Evolutionary conservation across 1,139 yeast species (phyloP).

Genomic region (Sugiyamaella neomexicana): DNA sequence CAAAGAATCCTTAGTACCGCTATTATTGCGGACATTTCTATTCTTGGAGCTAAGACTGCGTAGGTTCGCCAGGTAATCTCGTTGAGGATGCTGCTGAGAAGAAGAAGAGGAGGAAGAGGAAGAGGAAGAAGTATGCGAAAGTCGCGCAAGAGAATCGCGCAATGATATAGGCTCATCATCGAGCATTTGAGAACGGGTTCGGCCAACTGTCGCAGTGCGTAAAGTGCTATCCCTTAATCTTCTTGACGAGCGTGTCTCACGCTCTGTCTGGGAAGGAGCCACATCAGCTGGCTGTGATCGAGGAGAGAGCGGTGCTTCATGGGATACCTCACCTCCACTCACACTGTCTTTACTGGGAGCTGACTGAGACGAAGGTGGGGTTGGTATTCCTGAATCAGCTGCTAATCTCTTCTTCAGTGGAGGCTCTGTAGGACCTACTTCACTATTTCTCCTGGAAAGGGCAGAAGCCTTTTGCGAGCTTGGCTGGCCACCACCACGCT

Average conservation of each 20-base stretch:
- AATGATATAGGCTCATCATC: conserved; percentile 12
- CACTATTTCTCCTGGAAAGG: conserved; percentile 9
- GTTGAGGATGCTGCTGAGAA: background rate
- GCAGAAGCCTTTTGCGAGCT: background rate
- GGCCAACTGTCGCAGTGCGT: background rate
- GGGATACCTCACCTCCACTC: background rate
- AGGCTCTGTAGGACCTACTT: conserved; percentile 1
- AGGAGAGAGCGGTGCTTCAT: conserved; percentile 12
- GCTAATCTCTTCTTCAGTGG: background rate
- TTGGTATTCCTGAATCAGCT: background rate
- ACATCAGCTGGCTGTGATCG: conserved; percentile 11
- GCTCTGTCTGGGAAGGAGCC: background rate
- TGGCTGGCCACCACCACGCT: background rate
- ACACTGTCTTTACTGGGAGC: no score
- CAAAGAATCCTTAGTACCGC: background rate
- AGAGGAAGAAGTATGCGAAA: conserved; percentile 1
- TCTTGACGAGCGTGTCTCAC: conserved; percentile 9
- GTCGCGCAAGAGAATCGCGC: conserved; percentile 1
- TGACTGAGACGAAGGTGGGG: conserved; percentile 6
- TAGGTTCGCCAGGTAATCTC: conserved; percentile 7
- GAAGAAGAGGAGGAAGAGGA: background rate
- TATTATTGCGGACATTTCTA: background rate
- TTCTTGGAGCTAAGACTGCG: background rate
- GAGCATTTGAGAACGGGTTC: conserved; percentile 12
- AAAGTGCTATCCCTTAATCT: conserved; percentile 7